Percentiles rank a stretch among this genome's conserved stretches.
Evolutionary conservation across 1,284 basidiomycete species (phyloP).

Genomic region (Anthracocystis setariae): DNA sequence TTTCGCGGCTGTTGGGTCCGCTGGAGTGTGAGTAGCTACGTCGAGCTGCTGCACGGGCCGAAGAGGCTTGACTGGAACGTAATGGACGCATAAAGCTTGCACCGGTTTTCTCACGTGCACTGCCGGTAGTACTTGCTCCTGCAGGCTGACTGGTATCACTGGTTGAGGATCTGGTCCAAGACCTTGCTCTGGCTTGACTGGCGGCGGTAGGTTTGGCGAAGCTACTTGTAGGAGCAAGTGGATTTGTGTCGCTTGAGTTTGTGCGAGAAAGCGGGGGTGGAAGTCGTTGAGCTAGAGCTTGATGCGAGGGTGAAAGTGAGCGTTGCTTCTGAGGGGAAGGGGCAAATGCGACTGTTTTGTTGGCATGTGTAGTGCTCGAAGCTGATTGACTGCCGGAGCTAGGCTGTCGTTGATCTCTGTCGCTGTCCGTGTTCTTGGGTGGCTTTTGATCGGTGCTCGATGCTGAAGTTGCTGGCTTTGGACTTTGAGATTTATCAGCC

Average conservation of each 20-base stretch:
- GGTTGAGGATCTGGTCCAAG: slow-evolving; percentile 23
- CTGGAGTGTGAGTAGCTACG: slow-evolving; percentile 41
- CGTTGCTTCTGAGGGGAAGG: slow-evolving; percentile 59
- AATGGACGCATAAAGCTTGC: slow-evolving; percentile 5
- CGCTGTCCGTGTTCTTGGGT: background rate
- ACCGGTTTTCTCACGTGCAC: slow-evolving; percentile 11
- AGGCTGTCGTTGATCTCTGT: slow-evolving; percentile 10
- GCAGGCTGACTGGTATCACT: slow-evolving; percentile 24
- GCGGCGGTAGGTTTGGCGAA: slow-evolving; percentile 55
- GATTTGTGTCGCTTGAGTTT: slow-evolving; percentile 12
- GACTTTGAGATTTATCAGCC: background rate
- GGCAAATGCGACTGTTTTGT: slow-evolving; percentile 59
- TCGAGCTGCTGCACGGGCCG: slow-evolving; percentile 19
- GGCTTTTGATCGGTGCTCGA: background rate
- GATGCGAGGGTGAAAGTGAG: slow-evolving; percentile 18
- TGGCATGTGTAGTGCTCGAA: slow-evolving; percentile 7
- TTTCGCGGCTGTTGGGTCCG: slow-evolving; percentile 11
- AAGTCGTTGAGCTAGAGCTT: slow-evolving; percentile 2
- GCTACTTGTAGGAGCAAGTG: slow-evolving; percentile 12
- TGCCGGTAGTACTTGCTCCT: background rate
- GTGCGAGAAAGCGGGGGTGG: slow-evolving; percentile 21
- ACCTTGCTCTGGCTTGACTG: slow-evolving; percentile 46
- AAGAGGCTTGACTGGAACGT: slow-evolving; percentile 13
- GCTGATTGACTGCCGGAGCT: slow-evolving; percentile 17
- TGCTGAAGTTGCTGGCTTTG: background rate